phyloP scores from a whole-genome alignment of 345 rosid genomes.

The Microthlaspi erraticum region DNA sequence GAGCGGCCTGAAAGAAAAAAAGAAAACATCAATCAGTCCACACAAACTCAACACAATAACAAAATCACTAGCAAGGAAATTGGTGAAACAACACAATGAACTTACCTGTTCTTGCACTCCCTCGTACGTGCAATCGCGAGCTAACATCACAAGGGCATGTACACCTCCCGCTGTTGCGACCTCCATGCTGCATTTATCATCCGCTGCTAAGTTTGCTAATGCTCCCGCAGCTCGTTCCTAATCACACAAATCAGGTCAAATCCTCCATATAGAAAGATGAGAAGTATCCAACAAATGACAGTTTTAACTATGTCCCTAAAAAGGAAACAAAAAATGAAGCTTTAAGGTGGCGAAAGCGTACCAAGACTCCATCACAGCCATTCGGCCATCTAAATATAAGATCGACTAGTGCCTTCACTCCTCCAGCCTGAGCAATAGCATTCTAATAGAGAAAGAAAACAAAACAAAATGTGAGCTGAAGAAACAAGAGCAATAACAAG shows the following conservation, averaged over 20 bases:
- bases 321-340: slow-evolving; percentile 16
- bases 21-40: slow-evolving; percentile 18
- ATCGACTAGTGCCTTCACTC: slow-evolving; percentile 75
- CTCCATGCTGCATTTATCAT: slow-evolving; percentile 83
- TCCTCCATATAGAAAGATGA: slow-evolving; percentile 7
- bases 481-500: slow-evolving; percentile 10
- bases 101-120: slow-evolving; percentile 86
- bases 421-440: slow-evolving; percentile 83
- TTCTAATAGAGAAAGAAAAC: slow-evolving; percentile 47
- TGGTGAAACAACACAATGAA: neutral
- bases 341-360: slow-evolving; percentile 34
- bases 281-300: slow-evolving; percentile 8
- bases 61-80: neutral
- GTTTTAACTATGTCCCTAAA: slow-evolving; percentile 4
- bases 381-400: slow-evolving; percentile 81
- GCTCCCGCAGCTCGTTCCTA: slow-evolving; percentile 95
- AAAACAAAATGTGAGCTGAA: neutral
- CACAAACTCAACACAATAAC: neutral
- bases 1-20: slow-evolving; percentile 71
- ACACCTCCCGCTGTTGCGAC: slow-evolving; percentile 80
- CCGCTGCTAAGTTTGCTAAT: slow-evolving; percentile 86
- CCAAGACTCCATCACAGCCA: slow-evolving; percentile 84
- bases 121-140: slow-evolving; percentile 77
- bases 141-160: slow-evolving; percentile 80
- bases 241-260: slow-evolving; percentile 34